Evolutionary conservation across 1,284 basidiomycete species (phyloP), one percentile per base, ranked within the genome.

Genomic region (Tetrapyrgos nigripes): DNA sequence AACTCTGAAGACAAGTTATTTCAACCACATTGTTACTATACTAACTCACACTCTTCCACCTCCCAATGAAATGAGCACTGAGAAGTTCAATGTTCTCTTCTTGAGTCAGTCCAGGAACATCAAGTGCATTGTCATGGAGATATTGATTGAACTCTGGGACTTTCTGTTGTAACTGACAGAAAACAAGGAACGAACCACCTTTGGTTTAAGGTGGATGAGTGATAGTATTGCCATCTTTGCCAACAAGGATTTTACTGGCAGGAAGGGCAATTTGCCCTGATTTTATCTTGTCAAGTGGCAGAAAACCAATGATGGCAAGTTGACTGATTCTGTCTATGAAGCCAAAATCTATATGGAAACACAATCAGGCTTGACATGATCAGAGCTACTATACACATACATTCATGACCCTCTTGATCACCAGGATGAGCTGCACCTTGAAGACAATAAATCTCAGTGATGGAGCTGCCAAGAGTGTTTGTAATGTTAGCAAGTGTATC

Each of bases 261-360:
- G 60, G 43, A 44, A 44, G 40, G n/a, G 40, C n/a, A 23, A 66
- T 64, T 58, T 75, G 75, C 19, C 75, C 75, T 8, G 75, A 74
- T 46, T 70, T 62, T 8, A 68, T 66, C 17, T 53, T 31, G n/a
- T n/a, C n/a, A n/a, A n/a, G n/a, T n/a, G 65, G 68, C 45, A 69
- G 68, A 55, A 76, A 70, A n/a, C 71, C 71, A n/a, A 63, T 57
- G 51, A 77, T 66, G 2, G 68, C 74, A 11, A 76, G 76, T n/a
- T n/a, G n/a, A n/a, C n/a, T n/a, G n/a, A n/a, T n/a, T n/a, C n/a
- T n/a, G 49, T 61, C 53, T 40, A 60, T 40, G 33, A 50, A 64
- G 13, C 59, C 56, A 33, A 61, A 63, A 40, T 63, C 59, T 61
- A 23, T 33, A n/a, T n/a, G n/a, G n/a, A n/a, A n/a, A n/a, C n/a